phyloP scores from a whole-genome alignment of 2,329 filamentous ascomycete genomes.

The Cladosporium sp. region DNA sequence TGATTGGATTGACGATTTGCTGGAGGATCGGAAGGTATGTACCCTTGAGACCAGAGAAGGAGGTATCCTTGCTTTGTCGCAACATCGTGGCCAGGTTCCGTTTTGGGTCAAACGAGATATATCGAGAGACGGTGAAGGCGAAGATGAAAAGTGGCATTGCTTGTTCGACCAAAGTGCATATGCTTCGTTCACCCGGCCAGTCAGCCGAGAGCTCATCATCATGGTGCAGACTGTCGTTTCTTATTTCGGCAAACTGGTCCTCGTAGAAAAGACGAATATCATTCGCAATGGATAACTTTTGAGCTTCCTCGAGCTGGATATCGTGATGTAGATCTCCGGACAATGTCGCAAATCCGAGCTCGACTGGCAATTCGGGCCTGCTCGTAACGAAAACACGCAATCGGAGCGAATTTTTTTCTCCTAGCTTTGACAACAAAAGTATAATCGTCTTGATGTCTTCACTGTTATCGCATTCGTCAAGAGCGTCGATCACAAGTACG shows the following conservation, averaged over 20 bases:
- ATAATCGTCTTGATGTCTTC: conserved; percentile 20
- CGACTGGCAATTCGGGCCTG: conserved; percentile 28
- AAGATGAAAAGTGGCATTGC: neutral
- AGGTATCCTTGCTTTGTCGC: neutral
- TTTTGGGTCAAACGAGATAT: neutral
- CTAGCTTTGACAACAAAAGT: conserved; percentile 21
- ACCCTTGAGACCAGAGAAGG: neutral
- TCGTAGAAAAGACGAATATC: conserved; percentile 32
- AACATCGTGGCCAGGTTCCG: neutral
- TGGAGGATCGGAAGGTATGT: neutral
- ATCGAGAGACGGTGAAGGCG: neutral
- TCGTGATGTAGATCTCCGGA: conserved; percentile 21
- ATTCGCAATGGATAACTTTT: conserved; percentile 26
- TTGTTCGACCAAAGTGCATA: neutral
- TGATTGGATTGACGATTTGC: neutral
- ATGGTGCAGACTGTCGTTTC: neutral
- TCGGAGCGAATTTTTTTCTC: conserved; percentile 14
- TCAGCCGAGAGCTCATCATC: neutral
- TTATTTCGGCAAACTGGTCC: neutral
- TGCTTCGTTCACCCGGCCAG: neutral
- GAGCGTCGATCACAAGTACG: conserved; percentile 32
- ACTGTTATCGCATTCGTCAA: conserved; percentile 36
- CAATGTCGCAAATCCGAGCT: conserved; percentile 23
- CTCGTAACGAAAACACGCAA: conserved; percentile 30
- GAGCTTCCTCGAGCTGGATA: conserved; percentile 26